Base-by-base conservation (phyloP, 768 basidiomycete species). In the Pholiota molesta region DNA sequence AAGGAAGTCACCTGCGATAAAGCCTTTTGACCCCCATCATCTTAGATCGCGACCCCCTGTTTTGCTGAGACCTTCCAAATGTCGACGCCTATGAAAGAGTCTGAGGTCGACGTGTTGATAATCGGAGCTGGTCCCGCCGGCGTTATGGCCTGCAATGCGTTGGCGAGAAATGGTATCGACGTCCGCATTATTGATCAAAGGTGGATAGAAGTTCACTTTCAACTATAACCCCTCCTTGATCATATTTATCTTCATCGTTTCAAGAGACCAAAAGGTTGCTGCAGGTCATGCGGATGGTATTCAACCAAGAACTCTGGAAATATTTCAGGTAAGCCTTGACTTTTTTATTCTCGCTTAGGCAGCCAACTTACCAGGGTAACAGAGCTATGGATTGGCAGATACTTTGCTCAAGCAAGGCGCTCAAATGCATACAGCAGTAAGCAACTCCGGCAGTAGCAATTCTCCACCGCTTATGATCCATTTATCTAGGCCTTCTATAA, bases 371-470 rank as follows among this genome's bases (percentile, higher is more conserved):
- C 23, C 28, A 13, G 9, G 29, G 55, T 21, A 3, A 23, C 55
- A 92, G 90, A 93, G 90, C 63, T 92, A 93, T 73, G 91, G 91
- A 6, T 80, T 93, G 6, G 88, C 83, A 0, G 86, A 91, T 17
- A 80, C 83, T 3, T 68, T 93, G 21, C 62, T 92, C 26, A 78
- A 73, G 42, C 83, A 91, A 66, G 90, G 85, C 5, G 86, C 85
- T 61, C 88, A 90, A 53, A 79, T 93, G 80, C 84, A 90, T 62
- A 81, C 84, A 74, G 85, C 84, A 56, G 91, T 11, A 40, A 47
- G 44, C 8, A n/a, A 28, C 55, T 45, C 16, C n/a, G 42, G 10
- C 33, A 10, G 33, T 21, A 26, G 26, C 31, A 16, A 14, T 29
- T 31, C 29, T 0, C 45, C 8, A 33, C 42, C 55, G 35, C 35